A percentile compares a stretch with the other conserved stretches of the same genome.
Evolutionary conservation across 2,329 filamentous ascomycete species (phyloP).

Genomic region (Cladophialophora immunda): DNA sequence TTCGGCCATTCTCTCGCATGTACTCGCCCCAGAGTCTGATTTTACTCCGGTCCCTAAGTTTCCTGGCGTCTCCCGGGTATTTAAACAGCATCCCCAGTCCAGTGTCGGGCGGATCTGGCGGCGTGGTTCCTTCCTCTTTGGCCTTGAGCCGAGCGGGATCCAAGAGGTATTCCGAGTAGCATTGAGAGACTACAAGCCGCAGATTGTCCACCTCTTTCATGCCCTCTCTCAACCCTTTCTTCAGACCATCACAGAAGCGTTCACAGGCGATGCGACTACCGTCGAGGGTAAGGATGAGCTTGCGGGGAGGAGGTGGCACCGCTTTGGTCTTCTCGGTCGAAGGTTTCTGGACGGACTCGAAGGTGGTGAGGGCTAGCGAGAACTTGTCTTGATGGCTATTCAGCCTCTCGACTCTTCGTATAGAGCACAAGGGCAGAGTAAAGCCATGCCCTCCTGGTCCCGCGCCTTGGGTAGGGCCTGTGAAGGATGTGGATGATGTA

Average conservation of each 20-base stretch:
- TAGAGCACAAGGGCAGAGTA: constrained; percentile 89
- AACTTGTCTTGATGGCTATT: constrained; percentile 94
- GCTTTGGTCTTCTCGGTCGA: constrained; percentile 49
- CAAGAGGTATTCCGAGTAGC: constrained; percentile 88
- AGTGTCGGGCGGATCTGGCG: constrained; percentile 78
- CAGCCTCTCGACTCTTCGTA: constrained; percentile 88
- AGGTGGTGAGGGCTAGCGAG: constrained; percentile 91
- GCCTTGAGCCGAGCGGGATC: constrained; percentile 60
- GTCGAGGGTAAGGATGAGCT: constrained; percentile 89
- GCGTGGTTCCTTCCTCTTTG: constrained; percentile 59
- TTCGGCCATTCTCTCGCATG: constrained; percentile 91
- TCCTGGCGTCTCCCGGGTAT: constrained; percentile 94
- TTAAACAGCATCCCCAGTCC: constrained; percentile 91
- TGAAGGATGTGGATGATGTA: constrained; percentile 82
- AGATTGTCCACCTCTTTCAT: constrained; percentile 89
- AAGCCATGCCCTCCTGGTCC: constrained; percentile 96
- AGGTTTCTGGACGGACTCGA: constrained; percentile 75
- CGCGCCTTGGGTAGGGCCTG: constrained; percentile 89
- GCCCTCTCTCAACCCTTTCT: constrained; percentile 84
- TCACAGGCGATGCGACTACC: constrained; percentile 90
- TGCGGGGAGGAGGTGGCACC: constrained; percentile 62
- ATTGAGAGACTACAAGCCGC: constrained; percentile 79
- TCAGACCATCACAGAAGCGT: constrained; percentile 93
- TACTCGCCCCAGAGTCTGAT: constrained; percentile 99
- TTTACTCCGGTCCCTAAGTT: constrained; percentile 92